Evolutionary conservation across 73 alveolate species (phyloP).

Genomic region (Symbiodinium pilosum): DNA sequence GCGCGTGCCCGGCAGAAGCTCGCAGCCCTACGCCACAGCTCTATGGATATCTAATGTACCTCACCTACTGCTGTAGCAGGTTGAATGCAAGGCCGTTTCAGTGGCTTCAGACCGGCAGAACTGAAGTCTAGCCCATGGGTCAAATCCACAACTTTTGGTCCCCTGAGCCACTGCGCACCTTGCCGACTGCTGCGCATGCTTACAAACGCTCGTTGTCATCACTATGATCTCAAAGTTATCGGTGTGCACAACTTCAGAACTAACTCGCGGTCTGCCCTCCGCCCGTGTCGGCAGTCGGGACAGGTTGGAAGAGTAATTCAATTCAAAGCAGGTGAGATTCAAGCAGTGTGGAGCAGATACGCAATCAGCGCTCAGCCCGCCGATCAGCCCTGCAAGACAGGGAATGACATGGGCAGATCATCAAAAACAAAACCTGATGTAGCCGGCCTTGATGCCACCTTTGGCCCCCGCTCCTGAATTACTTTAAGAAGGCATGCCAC

Average conservation of each 20-base stretch:
- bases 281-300: constrained; percentile 6
- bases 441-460: neutral
- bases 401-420: neutral
- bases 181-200: neutral
- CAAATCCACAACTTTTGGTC: no score
- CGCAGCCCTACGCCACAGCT: neutral
- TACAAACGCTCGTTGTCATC: neutral
- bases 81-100: neutral
- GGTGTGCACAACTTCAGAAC: neutral
- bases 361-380: neutral
- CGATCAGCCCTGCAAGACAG: neutral
- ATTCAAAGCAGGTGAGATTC: neutral
- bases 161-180: neutral
- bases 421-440: neutral
- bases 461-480: neutral
- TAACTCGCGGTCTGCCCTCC: constrained; percentile 1
- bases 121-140: no score
- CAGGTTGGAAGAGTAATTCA: neutral
- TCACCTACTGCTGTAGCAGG: constrained; percentile 10
- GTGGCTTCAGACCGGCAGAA: no score
- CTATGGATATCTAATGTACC: constrained; percentile 7
- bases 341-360: neutral
- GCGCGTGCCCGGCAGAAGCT: neutral
- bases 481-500: neutral
- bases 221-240: neutral